Conservation (phyloP, 2,329 filamentous ascomycete genomes). For the Chrysoporthe deuterocubensis region DNA sequence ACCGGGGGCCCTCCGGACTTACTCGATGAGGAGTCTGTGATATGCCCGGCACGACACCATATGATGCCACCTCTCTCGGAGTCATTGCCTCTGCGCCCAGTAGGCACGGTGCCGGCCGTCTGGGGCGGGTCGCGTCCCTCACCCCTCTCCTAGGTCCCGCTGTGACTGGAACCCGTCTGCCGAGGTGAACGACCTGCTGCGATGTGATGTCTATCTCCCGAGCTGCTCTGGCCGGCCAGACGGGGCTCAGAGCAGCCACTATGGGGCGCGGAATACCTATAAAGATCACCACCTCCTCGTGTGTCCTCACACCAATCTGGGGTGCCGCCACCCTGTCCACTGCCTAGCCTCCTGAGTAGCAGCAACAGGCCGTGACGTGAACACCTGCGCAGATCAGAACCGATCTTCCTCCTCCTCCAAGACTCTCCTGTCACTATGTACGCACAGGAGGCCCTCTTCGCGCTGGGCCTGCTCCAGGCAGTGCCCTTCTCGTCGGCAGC, state of each 20-base stretch:
- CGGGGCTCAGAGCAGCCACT: neutral
- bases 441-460: constrained; percentile 6
- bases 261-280: too few species aligned
- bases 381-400: too few species aligned
- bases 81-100: neutral
- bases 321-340: too few species aligned
- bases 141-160: neutral
- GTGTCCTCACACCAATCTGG: too few species aligned
- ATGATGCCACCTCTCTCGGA: neutral
- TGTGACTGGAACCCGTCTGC: neutral
- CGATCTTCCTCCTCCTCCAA: neutral
- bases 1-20: neutral
- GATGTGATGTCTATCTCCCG: neutral
- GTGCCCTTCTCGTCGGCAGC: constrained; percentile 12
- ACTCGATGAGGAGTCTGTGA: neutral
- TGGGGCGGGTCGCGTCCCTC: neutral
- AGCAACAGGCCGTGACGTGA: neutral
- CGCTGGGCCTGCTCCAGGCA: constrained; percentile 22
- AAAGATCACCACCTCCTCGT: too few species aligned
- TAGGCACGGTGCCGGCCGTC: neutral
- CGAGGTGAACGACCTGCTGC: neutral
- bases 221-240: neutral
- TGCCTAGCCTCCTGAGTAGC: neutral
- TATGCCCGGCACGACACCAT: neutral
- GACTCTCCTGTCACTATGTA: constrained; percentile 12